phyloP scores from a whole-genome alignment of 1,284 basidiomycete genomes.

The Trichosporon asahii region DNA sequence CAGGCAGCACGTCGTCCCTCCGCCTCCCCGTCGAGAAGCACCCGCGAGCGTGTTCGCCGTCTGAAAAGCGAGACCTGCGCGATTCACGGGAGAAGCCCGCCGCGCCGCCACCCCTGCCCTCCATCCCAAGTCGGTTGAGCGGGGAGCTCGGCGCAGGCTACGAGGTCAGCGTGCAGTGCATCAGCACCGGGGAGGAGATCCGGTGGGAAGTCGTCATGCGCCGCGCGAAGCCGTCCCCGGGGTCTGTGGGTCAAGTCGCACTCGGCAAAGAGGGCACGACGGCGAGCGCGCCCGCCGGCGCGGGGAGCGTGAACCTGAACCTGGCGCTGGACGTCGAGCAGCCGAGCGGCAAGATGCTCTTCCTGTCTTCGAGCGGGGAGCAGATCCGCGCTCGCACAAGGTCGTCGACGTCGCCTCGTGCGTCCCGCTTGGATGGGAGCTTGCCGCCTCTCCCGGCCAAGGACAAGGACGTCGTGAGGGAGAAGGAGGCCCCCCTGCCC shows the following conservation, averaged over 20 bases:
- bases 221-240: constrained; percentile 2
- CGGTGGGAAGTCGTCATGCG: constrained; percentile 41
- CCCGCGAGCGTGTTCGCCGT: not conserved
- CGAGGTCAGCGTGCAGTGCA: constrained; percentile 35
- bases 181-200: constrained; percentile 32
- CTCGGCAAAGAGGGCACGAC: not conserved
- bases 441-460: not conserved
- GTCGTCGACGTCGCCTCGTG: constrained; percentile 14
- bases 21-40: not conserved
- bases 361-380: constrained; percentile 32
- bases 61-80: not conserved
- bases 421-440: not conserved
- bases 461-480: not conserved
- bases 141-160: constrained; percentile 22
- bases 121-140: not conserved
- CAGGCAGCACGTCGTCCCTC: not conserved
- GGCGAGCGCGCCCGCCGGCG: not conserved
- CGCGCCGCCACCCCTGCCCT: not conserved
- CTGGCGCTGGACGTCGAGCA: constrained; percentile 32
- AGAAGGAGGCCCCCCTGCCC: not conserved
- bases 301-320: constrained; percentile 35
- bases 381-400: constrained; percentile 16
- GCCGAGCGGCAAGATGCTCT: constrained; percentile 40
- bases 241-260: constrained; percentile 12
- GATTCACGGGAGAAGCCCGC: not conserved